phyloP scores from a whole-genome alignment of 176 grass and related monocot species.

The Aechmea fasciata region DNA sequence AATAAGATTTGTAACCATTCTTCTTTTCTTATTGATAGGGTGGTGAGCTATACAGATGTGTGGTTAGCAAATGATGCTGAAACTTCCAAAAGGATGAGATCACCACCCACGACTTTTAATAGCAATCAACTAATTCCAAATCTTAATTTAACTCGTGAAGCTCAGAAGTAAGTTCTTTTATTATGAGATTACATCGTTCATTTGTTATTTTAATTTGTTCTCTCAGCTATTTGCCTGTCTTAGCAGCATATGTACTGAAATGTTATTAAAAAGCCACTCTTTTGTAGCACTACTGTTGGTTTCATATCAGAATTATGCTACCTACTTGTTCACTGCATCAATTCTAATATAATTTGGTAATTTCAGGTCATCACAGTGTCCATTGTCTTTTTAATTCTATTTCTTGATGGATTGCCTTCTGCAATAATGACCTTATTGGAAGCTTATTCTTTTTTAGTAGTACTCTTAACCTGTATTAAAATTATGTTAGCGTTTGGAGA shows the following conservation, averaged over 20 bases:
- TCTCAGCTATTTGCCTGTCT: background rate
- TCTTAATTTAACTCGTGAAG: constrained; percentile 29
- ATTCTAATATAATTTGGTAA: no score
- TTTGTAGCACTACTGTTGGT: background rate
- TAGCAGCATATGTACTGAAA: background rate
- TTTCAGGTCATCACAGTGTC: no score
- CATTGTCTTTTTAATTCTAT: no score
- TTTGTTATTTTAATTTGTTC: constrained; percentile 16
- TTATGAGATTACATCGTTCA: constrained; percentile 18
- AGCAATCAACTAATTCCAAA: constrained; percentile 25
- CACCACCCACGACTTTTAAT: constrained; percentile 29
- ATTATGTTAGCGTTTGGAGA: no score
- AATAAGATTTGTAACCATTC: constrained; percentile 2
- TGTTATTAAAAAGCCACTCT: background rate
- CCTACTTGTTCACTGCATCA: background rate
- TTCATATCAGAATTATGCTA: background rate
- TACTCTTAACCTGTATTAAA: no score
- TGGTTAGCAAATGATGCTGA: constrained; percentile 41
- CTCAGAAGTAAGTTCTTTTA: constrained; percentile 37
- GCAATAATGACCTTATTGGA: no score
- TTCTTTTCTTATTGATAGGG: constrained; percentile 23
- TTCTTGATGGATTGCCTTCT: no score
- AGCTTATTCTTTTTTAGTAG: no score
- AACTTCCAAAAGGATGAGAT: constrained; percentile 42
- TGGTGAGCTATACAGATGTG: constrained; percentile 33